These are phyloP conservation scores for Wickerhamomyces subpelliculosus DNA, from an alignment of 805 yeast genomes.

Conservation along the genomic window DNA sequence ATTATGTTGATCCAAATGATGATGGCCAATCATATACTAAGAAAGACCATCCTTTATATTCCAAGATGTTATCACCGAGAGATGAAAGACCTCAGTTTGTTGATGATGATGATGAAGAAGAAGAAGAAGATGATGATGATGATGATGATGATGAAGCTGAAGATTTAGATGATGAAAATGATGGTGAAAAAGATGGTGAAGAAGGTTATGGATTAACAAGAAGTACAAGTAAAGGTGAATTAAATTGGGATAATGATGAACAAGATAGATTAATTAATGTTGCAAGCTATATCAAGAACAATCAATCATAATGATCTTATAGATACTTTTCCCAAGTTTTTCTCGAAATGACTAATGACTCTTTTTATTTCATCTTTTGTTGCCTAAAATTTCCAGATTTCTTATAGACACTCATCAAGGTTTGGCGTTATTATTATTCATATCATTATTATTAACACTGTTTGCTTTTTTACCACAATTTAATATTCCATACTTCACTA, in stretches of 20 bases:
- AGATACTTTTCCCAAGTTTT: too few relatives aligned
- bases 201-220: conserved; percentile 27
- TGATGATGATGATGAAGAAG: conserved; percentile 18
- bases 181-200: conserved; percentile 26
- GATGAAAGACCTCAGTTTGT: conserved; percentile 14
- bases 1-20: conserved; percentile 73
- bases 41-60: conserved; percentile 51
- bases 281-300: conserved; percentile 22
- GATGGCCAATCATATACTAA: conserved; percentile 72
- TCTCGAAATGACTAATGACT: background rate
- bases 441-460: too few relatives aligned
- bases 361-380: too few relatives aligned
- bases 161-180: conserved; percentile 20
- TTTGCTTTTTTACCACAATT: too few relatives aligned
- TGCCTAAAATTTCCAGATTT: too few relatives aligned
- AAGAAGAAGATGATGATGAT: conserved; percentile 19
- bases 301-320: too few relatives aligned
- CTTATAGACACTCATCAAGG: too few relatives aligned
- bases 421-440: too few relatives aligned
- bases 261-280: conserved; percentile 23
- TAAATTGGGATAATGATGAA: conserved; percentile 27
- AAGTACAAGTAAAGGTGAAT: conserved; percentile 29
- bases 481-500: too few relatives aligned
- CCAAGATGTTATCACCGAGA: conserved; percentile 21
- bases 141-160: conserved; percentile 4